These are phyloP conservation scores for Melastoma malabathricum DNA, from an alignment of 345 rosid genomes.

Conservation along the genomic window DNA sequence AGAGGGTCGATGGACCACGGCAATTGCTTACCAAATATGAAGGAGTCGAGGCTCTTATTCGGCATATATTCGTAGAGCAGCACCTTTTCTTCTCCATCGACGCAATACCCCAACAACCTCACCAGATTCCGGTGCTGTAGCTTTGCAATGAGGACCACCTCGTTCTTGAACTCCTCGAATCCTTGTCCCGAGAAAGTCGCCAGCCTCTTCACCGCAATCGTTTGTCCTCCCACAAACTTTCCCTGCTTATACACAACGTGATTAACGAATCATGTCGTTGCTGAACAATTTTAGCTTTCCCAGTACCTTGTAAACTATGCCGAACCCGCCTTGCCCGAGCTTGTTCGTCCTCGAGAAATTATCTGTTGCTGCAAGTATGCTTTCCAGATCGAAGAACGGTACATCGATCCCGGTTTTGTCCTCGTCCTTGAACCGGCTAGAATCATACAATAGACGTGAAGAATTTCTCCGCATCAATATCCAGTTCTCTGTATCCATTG, in stretches of 20 bases:
- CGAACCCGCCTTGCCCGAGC: conserved; percentile 71
- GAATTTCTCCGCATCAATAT: conserved; percentile 18
- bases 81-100: conserved; percentile 20
- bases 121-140: conserved; percentile 55
- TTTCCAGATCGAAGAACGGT: conserved; percentile 40
- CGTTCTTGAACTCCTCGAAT: conserved; percentile 21
- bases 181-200: conserved; percentile 29
- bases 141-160: conserved; percentile 27
- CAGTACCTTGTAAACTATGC: conserved; percentile 60
- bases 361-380: conserved; percentile 46
- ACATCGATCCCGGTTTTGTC: conserved; percentile 33
- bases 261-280: background rate
- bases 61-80: conserved; percentile 29
- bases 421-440: conserved; percentile 34
- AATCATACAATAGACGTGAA: conserved; percentile 26
- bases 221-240: conserved; percentile 26
- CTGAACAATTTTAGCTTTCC: background rate
- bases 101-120: conserved; percentile 33
- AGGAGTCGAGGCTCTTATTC: conserved; percentile 25
- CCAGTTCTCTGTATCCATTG: conserved; percentile 13
- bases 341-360: conserved; percentile 51
- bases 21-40: conserved; percentile 29
- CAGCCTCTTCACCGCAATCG: conserved; percentile 38
- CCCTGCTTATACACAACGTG: conserved; percentile 20
- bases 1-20: no score